Evolutionary conservation across 345 rosid genomes (phyloP).

Genomic region (Dimocarpus longan): DNA sequence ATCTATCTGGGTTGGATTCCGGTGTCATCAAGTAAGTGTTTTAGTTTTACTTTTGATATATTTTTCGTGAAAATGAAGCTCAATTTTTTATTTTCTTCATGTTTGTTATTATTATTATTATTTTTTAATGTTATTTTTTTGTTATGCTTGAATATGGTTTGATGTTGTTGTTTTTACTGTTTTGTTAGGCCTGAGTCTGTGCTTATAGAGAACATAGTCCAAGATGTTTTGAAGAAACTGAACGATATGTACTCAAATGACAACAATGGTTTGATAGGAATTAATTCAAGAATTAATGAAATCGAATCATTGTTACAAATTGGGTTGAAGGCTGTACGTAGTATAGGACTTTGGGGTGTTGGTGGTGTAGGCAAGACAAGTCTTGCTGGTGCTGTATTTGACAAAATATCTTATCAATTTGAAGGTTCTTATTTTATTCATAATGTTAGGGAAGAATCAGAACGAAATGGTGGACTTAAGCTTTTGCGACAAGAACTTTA

Average conservation of each 20-base stretch:
- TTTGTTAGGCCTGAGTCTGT: neutral
- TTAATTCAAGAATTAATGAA: neutral
- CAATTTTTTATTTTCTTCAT: no score
- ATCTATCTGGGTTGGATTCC: no score
- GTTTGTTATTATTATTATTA: no score
- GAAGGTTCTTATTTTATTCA: neutral
- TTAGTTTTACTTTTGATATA: no score
- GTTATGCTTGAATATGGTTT: no score
- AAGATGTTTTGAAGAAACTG: neutral
- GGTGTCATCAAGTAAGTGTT: no score
- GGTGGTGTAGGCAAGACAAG: neutral
- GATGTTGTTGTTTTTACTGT: neutral
- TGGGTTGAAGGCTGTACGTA: neutral
- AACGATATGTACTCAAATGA: neutral
- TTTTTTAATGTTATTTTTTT: no score
- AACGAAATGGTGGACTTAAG: neutral
- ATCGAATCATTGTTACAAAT: neutral
- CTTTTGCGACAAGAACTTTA: neutral
- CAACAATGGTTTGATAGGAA: neutral
- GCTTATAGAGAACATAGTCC: neutral
- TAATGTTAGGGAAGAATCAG: neutral
- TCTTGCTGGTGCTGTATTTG: neutral
- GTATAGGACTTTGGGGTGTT: neutral
- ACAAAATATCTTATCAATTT: neutral
- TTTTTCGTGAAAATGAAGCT: no score